These are phyloP conservation scores for Lodderomyces pseudojiufengensis DNA, from an alignment of 1,139 yeast genomes.

Conservation along the genomic window DNA sequence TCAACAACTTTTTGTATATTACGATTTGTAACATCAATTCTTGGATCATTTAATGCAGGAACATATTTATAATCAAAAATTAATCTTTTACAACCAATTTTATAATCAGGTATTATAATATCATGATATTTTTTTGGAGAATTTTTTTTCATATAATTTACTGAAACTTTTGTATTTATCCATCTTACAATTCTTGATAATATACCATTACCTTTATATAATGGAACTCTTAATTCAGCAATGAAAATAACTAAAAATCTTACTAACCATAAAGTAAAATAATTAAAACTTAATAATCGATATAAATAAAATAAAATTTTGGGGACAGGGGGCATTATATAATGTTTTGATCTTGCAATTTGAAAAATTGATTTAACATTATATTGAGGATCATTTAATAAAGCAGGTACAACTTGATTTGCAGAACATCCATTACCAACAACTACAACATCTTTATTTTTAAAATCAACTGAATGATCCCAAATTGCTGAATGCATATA, in stretches of 20 bases:
- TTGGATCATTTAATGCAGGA: constrained; percentile 31
- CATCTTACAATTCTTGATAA: constrained; percentile 27
- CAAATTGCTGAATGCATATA: constrained; percentile 50
- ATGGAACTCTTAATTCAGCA: constrained; percentile 36
- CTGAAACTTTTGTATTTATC: constrained; percentile 19
- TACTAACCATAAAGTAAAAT: constrained; percentile 25
- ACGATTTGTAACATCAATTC: constrained; percentile 25
- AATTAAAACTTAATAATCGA: constrained; percentile 22
- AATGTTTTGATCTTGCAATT: constrained; percentile 36
- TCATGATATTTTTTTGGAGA: constrained; percentile 37
- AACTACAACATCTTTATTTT: constrained; percentile 32
- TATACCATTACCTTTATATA: constrained; percentile 31
- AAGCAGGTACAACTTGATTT: constrained; percentile 37
- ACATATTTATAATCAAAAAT: constrained; percentile 38
- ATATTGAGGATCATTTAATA: constrained; percentile 23
- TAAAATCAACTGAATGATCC: constrained; percentile 39
- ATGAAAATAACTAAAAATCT: constrained; percentile 26
- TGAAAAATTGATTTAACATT: constrained; percentile 31
- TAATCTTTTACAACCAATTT: constrained; percentile 43
- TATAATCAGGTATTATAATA: constrained; percentile 34
- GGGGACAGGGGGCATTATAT: constrained; percentile 40
- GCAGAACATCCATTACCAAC: constrained; percentile 48
- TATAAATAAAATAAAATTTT: constrained; percentile 20
- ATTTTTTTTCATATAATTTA: constrained; percentile 26
- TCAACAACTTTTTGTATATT: constrained; percentile 27